These are phyloP conservation scores for Ustanciosporium gigantosporum DNA, from an alignment of 1,284 basidiomycete species.

Conservation along the genomic window DNA sequence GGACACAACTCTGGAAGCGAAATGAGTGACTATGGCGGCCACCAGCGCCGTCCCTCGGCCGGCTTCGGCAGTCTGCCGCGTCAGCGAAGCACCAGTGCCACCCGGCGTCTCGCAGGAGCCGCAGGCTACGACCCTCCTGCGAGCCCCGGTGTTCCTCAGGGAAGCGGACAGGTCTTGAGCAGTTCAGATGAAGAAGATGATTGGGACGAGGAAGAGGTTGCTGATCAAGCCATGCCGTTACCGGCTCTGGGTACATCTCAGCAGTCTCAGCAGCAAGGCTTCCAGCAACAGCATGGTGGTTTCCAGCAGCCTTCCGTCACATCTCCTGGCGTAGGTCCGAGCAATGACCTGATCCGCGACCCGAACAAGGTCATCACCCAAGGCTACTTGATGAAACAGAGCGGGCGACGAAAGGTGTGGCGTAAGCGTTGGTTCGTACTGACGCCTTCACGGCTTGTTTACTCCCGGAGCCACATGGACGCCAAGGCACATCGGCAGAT, in stretches of 20 bases:
- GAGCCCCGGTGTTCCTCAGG: slow-evolving; percentile 15
- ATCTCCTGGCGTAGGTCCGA: slow-evolving; percentile 6
- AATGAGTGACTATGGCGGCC: slow-evolving; percentile 28
- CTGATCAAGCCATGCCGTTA: slow-evolving; percentile 53
- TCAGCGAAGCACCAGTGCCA: slow-evolving; percentile 25
- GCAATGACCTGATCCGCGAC: slow-evolving; percentile 38
- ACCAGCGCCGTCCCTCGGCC: slow-evolving; percentile 24
- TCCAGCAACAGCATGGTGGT: slow-evolving; percentile 8
- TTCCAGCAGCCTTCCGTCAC: slow-evolving; percentile 8
- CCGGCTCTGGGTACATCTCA: slow-evolving; percentile 25
- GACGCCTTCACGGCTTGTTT: slow-evolving; percentile 58
- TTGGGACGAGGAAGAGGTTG: slow-evolving; percentile 52
- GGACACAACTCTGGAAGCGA: slow-evolving; percentile 35
- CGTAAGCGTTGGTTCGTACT: slow-evolving; percentile 71
- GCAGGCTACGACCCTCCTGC: slow-evolving; percentile 12
- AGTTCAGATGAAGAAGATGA: slow-evolving; percentile 54
- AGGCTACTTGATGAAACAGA: slow-evolving; percentile 96
- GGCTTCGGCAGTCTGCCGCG: slow-evolving; percentile 27
- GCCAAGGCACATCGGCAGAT: slow-evolving; percentile 83
- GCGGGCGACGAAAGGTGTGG: slow-evolving; percentile 89
- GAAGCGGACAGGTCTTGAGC: slow-evolving; percentile 25
- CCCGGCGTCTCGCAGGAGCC: slow-evolving; percentile 17
- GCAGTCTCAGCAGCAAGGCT: slow-evolving; percentile 7
- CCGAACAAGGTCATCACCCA: slow-evolving; percentile 61
- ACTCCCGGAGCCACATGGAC: slow-evolving; percentile 65